Base-by-base conservation (phyloP, 2,329 filamentous ascomycete genomes). In the Rhinocladiella similis region DNA sequence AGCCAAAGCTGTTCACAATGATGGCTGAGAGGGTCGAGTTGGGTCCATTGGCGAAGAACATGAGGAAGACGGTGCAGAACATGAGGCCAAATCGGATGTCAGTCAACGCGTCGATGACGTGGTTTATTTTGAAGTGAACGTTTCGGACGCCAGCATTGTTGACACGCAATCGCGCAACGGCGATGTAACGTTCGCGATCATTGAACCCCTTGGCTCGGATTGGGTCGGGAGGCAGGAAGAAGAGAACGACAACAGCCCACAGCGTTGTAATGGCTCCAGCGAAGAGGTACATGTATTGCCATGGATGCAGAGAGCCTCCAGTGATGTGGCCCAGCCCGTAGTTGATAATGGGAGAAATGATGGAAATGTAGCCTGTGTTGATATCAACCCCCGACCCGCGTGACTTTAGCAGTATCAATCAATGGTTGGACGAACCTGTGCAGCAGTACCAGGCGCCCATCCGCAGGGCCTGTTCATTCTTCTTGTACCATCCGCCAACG, bases 281-380 rank as follows among this genome's bases (percentile, higher is more conserved):
- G 10, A 89, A 72, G 13, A 89, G 74, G 67, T 88, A 89, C 58
- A 89, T 86, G 63, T 87, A 88, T 72, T 88, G 85, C 86, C 87
- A 91, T 3, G 80, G 73, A 33, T 75, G 78, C 35, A 88, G 71
- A 0, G 71, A 67, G 0, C 82, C 82, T 10, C 22, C 33, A 16
- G 39, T 55, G 47, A 88, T 82, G 67, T 87, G 84, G 0, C 82
- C 84, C 64, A 88, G 87, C 1, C 79, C 86, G 67, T 88, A 88
- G 70, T 87, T 88, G 46, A 88, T 70, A 0, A 77, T 82, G 9
- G 77, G 77, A 0, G 74, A 75, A 19, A 81, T 67, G 22, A 78
- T 71, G 1, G 72, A 72, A 10, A 75, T 75, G 45, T 76, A 75
- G 2, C 78, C 76, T 43, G n/a, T 12, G 18, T 18, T 13, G 27